A percentile compares a stretch with the other conserved stretches of the same genome.
phyloP scores from a whole-genome alignment of 345 rosid species.

The Moringa oleifera region DNA sequence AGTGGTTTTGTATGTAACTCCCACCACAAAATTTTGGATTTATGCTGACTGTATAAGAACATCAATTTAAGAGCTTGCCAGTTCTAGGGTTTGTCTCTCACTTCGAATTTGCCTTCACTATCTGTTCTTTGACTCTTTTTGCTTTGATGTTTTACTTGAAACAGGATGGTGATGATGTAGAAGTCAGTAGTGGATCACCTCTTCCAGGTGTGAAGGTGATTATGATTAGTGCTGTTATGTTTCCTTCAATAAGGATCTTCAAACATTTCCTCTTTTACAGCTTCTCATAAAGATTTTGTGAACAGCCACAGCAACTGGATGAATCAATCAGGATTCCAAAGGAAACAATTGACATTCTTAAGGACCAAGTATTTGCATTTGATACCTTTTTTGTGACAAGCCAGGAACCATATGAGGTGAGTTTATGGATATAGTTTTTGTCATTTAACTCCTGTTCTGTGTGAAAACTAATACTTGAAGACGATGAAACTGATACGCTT shows the following conservation, averaged over 20 bases:
- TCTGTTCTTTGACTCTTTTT: slow-evolving; percentile 12
- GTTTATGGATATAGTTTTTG: slow-evolving; percentile 3
- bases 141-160: slow-evolving; percentile 23
- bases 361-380: slow-evolving; percentile 91
- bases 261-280: slow-evolving; percentile 15
- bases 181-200: slow-evolving; percentile 83
- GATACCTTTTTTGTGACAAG: slow-evolving; percentile 94
- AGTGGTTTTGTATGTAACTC: not conserved
- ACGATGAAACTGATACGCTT: slow-evolving; percentile 3
- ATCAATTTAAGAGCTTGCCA: not conserved
- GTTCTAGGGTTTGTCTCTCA: slow-evolving; percentile 16
- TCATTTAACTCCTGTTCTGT: not conserved
- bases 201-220: slow-evolving; percentile 97
- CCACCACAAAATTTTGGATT: not conserved
- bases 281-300: slow-evolving; percentile 20
- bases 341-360: slow-evolving; percentile 72
- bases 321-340: slow-evolving; percentile 77
- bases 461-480: slow-evolving; percentile 9
- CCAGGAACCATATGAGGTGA: slow-evolving; percentile 97
- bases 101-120: not conserved
- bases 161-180: slow-evolving; percentile 54
- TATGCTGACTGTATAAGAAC: not conserved
- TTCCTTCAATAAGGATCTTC: slow-evolving; percentile 17
- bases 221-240: slow-evolving; percentile 17
- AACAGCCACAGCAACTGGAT: slow-evolving; percentile 72